These are phyloP conservation scores for Spergularia bocconei DNA, from an alignment of 148 eudicot species.

Conservation along the genomic window DNA sequence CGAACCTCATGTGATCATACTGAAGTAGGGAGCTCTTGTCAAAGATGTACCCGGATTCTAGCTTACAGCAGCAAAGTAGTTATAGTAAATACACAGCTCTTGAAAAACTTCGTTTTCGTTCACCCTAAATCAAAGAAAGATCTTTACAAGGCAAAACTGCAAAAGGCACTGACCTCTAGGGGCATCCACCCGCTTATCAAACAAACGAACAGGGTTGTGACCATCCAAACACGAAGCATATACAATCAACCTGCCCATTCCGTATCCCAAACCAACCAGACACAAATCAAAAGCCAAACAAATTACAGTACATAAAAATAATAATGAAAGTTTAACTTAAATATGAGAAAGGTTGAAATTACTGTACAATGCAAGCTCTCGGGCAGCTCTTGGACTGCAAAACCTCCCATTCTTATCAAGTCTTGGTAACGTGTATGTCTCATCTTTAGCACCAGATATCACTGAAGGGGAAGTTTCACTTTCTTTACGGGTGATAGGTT, in stretches of 20 bases:
- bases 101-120: neutral
- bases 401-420: constrained; percentile 82
- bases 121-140: neutral
- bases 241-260: constrained; percentile 43
- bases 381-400: constrained; percentile 88
- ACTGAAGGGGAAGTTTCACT: constrained; percentile 13
- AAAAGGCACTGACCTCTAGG: constrained; percentile 46
- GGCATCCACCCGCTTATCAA: constrained; percentile 67
- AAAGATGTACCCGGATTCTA: constrained; percentile 65
- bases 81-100: neutral
- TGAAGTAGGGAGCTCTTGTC: constrained; percentile 49
- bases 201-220: constrained; percentile 75
- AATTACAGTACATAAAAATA: neutral
- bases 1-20: constrained; percentile 79
- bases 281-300: neutral
- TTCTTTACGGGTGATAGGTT: constrained; percentile 15
- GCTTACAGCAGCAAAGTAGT: constrained; percentile 5
- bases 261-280: constrained; percentile 8
- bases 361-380: constrained; percentile 84
- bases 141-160: neutral
- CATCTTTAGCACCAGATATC: constrained; percentile 18
- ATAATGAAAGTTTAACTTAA: neutral
- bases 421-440: constrained; percentile 38
- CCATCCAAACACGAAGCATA: constrained; percentile 88
- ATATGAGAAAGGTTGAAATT: constrained; percentile 3